Conservation (phyloP, 805 yeast genomes). For the Ogataea siamensis region DNA sequence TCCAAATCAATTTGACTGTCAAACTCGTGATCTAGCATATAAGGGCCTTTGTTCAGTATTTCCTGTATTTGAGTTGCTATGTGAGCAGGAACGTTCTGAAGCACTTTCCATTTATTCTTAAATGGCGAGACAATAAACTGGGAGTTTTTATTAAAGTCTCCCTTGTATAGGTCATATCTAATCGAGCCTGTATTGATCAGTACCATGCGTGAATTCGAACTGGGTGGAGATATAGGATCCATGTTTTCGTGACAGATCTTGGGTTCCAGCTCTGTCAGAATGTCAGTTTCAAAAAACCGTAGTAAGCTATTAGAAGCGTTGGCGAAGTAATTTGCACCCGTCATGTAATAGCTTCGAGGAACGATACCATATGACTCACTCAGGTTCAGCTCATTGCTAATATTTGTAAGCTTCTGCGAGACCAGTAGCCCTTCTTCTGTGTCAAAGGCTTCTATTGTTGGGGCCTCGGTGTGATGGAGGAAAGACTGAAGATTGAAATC, state of each 20-base stretch:
- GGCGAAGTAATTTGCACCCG: conserved; percentile 54
- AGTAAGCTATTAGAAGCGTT: conserved; percentile 57
- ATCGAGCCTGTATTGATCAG: conserved; percentile 85
- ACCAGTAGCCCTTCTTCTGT: conserved; percentile 55
- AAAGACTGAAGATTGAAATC: conserved; percentile 80
- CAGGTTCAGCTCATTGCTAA: conserved; percentile 49
- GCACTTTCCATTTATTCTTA: conserved; percentile 70
- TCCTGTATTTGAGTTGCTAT: conserved; percentile 55
- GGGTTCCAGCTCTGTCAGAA: conserved; percentile 40
- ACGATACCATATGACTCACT: conserved; percentile 62
- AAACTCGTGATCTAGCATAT: conserved; percentile 21
- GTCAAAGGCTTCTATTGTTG: conserved; percentile 38
- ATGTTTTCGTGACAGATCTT: conserved; percentile 21
- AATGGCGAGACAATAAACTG: conserved; percentile 86
- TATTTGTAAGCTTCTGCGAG: conserved; percentile 39
- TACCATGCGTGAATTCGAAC: conserved; percentile 46
- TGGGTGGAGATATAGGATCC: conserved; percentile 22
- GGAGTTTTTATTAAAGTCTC: conserved; percentile 77
- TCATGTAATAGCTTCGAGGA: conserved; percentile 62
- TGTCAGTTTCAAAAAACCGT: conserved; percentile 52
- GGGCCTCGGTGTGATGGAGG: conserved; percentile 50
- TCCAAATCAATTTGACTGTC: conserved; percentile 8
- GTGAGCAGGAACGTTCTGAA: conserved; percentile 54
- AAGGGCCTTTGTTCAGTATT: conserved; percentile 55
- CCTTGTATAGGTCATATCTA: conserved; percentile 81